Percentiles rank a stretch among this genome's conserved stretches.
These are phyloP conservation scores for Pterothamnion heteromorphum DNA, from an alignment of 31 red algal species.

Conservation along the genomic window DNA sequence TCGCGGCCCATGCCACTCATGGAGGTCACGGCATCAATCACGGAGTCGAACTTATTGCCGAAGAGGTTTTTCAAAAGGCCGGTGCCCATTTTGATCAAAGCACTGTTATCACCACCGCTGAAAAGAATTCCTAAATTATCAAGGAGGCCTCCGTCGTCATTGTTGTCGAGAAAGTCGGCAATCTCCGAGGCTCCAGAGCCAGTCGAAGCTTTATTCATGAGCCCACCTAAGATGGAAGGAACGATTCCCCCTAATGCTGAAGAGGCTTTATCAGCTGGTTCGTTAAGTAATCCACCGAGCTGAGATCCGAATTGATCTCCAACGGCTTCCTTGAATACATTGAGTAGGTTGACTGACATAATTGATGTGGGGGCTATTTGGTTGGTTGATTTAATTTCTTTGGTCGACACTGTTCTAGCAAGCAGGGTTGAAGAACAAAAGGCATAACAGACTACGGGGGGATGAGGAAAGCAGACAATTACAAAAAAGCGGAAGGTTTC, in stretches of 20 bases:
- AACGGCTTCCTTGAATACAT: neutral
- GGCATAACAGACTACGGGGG: no score
- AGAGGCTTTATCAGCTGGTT: neutral
- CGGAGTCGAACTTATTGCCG: neutral
- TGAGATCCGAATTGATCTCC: neutral
- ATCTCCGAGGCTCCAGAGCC: neutral
- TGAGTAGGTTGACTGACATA: neutral
- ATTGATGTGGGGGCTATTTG: no score
- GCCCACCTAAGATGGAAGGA: neutral
- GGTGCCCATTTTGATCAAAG: neutral
- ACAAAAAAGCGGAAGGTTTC: no score
- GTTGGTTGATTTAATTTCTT: no score
- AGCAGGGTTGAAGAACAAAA: no score
- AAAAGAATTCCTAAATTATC: neutral
- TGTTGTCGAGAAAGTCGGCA: neutral
- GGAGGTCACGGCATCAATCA: neutral
- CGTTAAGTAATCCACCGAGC: neutral
- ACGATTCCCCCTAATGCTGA: neutral
- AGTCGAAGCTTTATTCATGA: neutral
- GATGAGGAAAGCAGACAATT: no score
- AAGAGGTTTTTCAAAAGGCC: neutral
- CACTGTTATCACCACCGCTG: neutral
- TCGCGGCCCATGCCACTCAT: neutral
- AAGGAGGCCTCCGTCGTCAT: neutral
- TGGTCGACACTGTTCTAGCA: no score